phyloP scores from a whole-genome alignment of 2,329 filamentous ascomycete species.

The Arthrinium puccinioides region DNA sequence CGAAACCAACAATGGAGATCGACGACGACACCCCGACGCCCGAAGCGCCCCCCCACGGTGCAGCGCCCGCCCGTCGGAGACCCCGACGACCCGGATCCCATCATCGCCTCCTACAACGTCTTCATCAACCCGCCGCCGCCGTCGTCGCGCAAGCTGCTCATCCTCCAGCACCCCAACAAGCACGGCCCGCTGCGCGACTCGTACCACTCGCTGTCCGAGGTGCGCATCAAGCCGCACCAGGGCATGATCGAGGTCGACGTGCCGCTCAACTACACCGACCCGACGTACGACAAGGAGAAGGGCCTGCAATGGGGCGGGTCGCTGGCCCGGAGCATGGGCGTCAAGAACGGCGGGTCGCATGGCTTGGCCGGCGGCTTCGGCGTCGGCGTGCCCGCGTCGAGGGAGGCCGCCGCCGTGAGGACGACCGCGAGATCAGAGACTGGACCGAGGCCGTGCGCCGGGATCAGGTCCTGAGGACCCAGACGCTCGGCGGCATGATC shows the following conservation, averaged over 20 bases:
- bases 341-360: conserved; percentile 58
- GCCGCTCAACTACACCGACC: conserved; percentile 60
- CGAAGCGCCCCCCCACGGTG: background rate
- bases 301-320: conserved; percentile 78
- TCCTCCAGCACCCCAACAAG: conserved; percentile 85
- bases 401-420: conserved; percentile 25
- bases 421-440: conserved; percentile 39
- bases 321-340: conserved; percentile 52
- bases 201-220: conserved; percentile 60
- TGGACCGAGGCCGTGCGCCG: conserved; percentile 63
- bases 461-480: conserved; percentile 67
- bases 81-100: conserved; percentile 52
- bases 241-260: conserved; percentile 90
- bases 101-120: conserved; percentile 72
- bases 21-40: conserved; percentile 1
- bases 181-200: conserved; percentile 41
- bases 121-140: conserved; percentile 72
- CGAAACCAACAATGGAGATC: background rate
- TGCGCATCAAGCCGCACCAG: conserved; percentile 74
- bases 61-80: background rate
- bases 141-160: conserved; percentile 57
- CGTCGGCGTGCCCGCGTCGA: conserved; percentile 39
- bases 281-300: conserved; percentile 76
- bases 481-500: conserved; percentile 81
- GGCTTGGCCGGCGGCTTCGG: conserved; percentile 69